Base-by-base conservation (phyloP, 2,329 filamentous ascomycete genomes). In the Diaporthe nobilis region DNA sequence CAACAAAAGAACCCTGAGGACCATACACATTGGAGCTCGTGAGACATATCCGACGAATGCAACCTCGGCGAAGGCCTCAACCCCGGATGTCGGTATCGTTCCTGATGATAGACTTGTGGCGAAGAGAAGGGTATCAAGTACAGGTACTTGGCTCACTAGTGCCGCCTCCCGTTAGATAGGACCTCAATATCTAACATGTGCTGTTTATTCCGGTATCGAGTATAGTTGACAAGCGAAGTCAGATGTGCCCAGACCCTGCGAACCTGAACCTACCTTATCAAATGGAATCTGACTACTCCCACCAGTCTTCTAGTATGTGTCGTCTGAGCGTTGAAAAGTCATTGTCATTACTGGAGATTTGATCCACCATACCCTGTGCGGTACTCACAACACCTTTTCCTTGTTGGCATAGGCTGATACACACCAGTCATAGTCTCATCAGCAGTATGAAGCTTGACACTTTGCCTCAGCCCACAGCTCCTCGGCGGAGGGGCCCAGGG, bases 391-490 rank as follows among this genome's bases (percentile, higher is more conserved):
- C 25, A 53, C 49, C 49, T 13, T n/a, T 25, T 28, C n/a, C n/a
- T 31, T 57, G 53, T 31, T 5, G 25, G 5, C 25, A 57, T 6
- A 57, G 25, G 25, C 15, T 57, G 25, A 57, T 57, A 31, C 53
- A 28, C 51, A 20, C 6, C 53, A 31, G 25, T 57, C 53, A 31
- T 57, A 4, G 28, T 57, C 53, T 55, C 25, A 57, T 57, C 25
- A 57, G 25, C 25, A 57, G 13, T 57, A 57, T 57, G 53, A 57
- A 57, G 53, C 15, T 57, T 57, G 53, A 57, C 53, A 31, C 25
- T 31, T 31, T 57, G 13, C 53, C 53, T 28, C 53, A 57, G 25
- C 9, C 25, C 25, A 57, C 31, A 31, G 53, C 53, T 17, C 53
- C 53, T 31, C 53, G 15, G 25, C 25, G 13, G 53, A 31, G 25